phyloP scores from a whole-genome alignment of 768 basidiomycete species.

The Cystobasidium ongulense region DNA sequence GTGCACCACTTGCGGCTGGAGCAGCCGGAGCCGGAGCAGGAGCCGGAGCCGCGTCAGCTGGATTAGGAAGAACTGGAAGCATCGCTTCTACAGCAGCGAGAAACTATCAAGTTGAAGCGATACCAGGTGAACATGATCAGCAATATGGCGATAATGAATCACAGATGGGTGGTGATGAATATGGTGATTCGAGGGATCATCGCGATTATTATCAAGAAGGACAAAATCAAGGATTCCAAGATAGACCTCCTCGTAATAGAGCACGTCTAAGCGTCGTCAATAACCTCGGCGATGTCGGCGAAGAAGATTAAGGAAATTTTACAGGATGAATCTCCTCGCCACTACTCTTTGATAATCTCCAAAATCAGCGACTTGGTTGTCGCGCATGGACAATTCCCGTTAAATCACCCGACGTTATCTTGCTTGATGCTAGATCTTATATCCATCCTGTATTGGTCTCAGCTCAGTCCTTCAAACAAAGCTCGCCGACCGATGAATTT shows the following conservation, averaged over 20 bases:
- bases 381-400: neutral
- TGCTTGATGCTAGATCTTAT: neutral
- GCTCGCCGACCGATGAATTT: no score
- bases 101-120: conserved; percentile 18
- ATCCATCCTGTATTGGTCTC: no score
- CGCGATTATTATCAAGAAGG: neutral
- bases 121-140: conserved; percentile 1
- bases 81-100: conserved; percentile 24
- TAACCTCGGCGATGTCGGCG: conserved; percentile 26
- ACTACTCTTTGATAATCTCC: no score
- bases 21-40: conserved; percentile 9
- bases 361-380: neutral
- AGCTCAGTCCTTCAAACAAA: no score
- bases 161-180: conserved; percentile 3
- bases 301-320: conserved; percentile 10
- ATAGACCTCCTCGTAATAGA: conserved; percentile 19
- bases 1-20: neutral
- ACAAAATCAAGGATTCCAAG: conserved; percentile 3
- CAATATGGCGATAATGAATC: neutral
- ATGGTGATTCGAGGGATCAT: neutral
- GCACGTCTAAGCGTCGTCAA: conserved; percentile 25
- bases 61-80: conserved; percentile 12
- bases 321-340: no score
- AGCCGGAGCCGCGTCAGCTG: conserved; percentile 8
- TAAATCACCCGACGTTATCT: neutral